phyloP scores from a whole-genome alignment of 352 stramenopile species.

The Pythium pyrilobum region DNA sequence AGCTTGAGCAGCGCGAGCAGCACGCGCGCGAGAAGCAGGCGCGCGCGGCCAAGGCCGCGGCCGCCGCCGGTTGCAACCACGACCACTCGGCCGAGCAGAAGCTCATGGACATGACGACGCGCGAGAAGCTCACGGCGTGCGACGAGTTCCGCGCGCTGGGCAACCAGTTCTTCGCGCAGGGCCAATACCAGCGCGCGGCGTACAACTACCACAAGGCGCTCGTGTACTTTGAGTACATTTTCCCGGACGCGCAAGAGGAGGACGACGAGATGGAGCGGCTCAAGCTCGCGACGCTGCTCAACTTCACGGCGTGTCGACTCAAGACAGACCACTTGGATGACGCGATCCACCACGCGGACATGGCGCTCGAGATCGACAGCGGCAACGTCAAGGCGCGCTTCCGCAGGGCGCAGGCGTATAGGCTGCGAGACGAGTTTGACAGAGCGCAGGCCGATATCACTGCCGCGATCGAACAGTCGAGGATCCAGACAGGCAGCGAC shows the following conservation, averaged over 20 bases:
- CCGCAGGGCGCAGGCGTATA: conserved; percentile 53
- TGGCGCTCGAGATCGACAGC: conserved; percentile 53
- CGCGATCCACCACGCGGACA: conserved; percentile 51
- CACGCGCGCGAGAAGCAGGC: conserved; percentile 57
- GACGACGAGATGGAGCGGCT: conserved; percentile 40
- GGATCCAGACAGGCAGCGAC: not conserved
- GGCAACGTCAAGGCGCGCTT: conserved; percentile 65
- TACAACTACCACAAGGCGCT: conserved; percentile 82
- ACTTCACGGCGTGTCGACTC: conserved; percentile 67
- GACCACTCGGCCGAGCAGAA: conserved; percentile 86
- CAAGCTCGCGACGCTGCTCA: conserved; percentile 60
- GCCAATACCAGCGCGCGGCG: conserved; percentile 72
- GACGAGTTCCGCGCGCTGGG: conserved; percentile 65
- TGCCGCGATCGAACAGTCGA: conserved; percentile 23
- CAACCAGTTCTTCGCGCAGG: conserved; percentile 73
- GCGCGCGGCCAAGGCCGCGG: conserved; percentile 26
- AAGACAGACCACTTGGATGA: conserved; percentile 74
- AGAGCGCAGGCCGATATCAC: conserved; percentile 43
- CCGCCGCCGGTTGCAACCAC: conserved; percentile 59
- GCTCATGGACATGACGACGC: conserved; percentile 82
- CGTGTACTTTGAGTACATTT: conserved; percentile 87
- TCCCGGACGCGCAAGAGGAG: conserved; percentile 58
- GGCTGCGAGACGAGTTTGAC: conserved; percentile 68
- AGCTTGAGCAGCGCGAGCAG: conserved; percentile 61
- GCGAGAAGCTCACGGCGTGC: conserved; percentile 51